These are phyloP conservation scores for Sporothrix schenckii DNA, from an alignment of 2,329 filamentous ascomycete genomes.

Conservation along the genomic window DNA sequence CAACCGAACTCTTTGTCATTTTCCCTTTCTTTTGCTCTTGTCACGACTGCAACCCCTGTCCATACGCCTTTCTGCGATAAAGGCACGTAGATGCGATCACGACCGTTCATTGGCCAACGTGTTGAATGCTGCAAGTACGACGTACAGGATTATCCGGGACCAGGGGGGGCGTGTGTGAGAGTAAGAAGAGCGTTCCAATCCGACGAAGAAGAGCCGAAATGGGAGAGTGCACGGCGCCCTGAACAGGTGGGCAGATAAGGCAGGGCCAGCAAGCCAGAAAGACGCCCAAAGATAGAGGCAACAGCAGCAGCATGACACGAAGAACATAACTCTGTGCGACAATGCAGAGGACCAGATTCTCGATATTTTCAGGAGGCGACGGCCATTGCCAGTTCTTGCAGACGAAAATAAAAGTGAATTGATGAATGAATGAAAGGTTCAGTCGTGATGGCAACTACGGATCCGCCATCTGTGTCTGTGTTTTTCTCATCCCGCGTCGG, in stretches of 20 bases:
- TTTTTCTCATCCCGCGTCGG: conserved; percentile 28
- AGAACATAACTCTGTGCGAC: too few species aligned
- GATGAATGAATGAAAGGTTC: not conserved
- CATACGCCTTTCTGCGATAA: conserved; percentile 29
- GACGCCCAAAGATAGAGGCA: too few species aligned
- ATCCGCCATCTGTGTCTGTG: conserved; percentile 3
- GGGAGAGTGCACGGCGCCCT: conserved; percentile 6
- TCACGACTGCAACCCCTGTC: conserved; percentile 4
- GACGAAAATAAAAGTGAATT: not conserved
- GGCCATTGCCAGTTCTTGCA: too few species aligned
- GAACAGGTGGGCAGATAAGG: not conserved
- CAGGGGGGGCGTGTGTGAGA: conserved; percentile 17
- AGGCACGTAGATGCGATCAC: conserved; percentile 30
- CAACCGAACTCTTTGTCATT: not conserved
- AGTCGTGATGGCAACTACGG: conserved; percentile 28
- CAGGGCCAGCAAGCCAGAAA: not conserved
- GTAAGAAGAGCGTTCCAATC: not conserved
- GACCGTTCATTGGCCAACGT: conserved; percentile 17
- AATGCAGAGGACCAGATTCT: too few species aligned
- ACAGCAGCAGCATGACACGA: too few species aligned
- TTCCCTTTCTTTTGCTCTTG: not conserved
- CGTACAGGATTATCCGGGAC: conserved; percentile 19
- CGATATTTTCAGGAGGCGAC: too few species aligned
- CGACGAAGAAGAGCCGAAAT: conserved; percentile 24
- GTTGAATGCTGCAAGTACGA: conserved; percentile 5